Base-by-base conservation (phyloP, 208 protist species). In the Novymonas esmeraldas region DNA sequence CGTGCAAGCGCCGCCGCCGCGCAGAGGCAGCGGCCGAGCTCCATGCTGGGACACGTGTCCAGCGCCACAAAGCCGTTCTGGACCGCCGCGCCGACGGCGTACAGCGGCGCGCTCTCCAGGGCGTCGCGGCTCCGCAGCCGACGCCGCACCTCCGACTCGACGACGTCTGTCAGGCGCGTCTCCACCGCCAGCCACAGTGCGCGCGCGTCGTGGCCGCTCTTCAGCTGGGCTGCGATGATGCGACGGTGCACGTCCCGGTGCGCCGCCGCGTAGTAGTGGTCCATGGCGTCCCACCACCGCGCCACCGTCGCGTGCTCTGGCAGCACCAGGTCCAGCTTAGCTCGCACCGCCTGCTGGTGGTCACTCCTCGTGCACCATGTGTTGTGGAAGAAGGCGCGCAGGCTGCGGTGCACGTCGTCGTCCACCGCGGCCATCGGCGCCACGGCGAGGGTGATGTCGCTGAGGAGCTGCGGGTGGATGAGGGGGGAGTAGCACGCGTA, bases 181-280 rank as follows among this genome's bases (percentile, higher is more conserved):
- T 92, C 78, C 13, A 95, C 70, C 1, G 90, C 87, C 44, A 91
- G 62, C 84, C 90, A 93, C 50, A 86, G 68, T 33, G 87, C 90
- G 16, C 59, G 62, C 0, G 74, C 80, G 42, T 55, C 70, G 57
- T 81, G 69, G 38, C 74, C 76, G 44, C 57, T 65, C 7, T 59
- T 66, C 10, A 82, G 57, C 20, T 78, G 76, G 22, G 57, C 70
- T 20, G 34, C 51, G 55, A 95, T 84, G 28, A 90, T 69, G 62
- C 67, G 64, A 14, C 55, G 71, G 59, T 92, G 79, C 6, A 75
- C 71, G 20, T 77, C 75, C 18, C 64, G 65, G 67, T 79, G 67
- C 0, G 82, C 70, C 49, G 76, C 73, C 24, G 72, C 38, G 34
- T 78, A 62, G 64, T 80, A 81, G 64, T 84, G 74, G 28, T 91